These are phyloP conservation scores for Stevia rebaudiana DNA, from an alignment of 140 eudicot species.

Conservation along the genomic window DNA sequence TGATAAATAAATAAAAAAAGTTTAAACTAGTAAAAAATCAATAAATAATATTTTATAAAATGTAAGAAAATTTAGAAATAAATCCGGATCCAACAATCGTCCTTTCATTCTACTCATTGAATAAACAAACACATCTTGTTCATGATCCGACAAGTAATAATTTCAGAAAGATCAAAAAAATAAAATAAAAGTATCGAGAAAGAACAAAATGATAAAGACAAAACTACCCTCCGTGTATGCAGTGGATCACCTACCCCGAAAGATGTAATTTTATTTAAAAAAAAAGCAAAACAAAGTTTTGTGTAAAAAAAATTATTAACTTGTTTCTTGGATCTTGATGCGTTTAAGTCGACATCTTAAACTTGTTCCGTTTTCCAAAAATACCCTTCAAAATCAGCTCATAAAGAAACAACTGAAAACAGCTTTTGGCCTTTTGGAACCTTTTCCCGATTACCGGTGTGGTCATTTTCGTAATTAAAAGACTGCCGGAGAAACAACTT, in stretches of 20 bases:
- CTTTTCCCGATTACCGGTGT: background rate
- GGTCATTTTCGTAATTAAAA: background rate
- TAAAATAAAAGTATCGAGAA: background rate
- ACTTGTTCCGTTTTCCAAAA: background rate
- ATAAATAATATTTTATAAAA: too few species aligned
- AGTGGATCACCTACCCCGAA: background rate
- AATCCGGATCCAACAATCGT: too few species aligned
- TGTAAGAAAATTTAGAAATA: too few species aligned
- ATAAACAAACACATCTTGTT: too few species aligned
- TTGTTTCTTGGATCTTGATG: conserved; percentile 29
- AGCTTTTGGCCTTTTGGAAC: background rate
- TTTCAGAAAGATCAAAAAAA: too few species aligned
- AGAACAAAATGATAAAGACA: background rate
- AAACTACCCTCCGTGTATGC: conserved; percentile 1
- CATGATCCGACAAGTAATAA: too few species aligned
- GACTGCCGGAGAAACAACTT: background rate
- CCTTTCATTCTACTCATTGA: too few species aligned
- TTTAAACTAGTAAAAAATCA: too few species aligned
- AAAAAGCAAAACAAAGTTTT: background rate
- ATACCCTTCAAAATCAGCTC: conserved; percentile 1
- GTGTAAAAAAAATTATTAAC: conserved; percentile 1
- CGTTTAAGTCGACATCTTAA: background rate
- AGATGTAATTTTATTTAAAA: background rate
- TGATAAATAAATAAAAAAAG: too few species aligned
- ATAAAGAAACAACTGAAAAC: background rate